Conservation (phyloP, 2,329 filamentous ascomycete genomes). For the Phialemoniopsis sp. region DNA sequence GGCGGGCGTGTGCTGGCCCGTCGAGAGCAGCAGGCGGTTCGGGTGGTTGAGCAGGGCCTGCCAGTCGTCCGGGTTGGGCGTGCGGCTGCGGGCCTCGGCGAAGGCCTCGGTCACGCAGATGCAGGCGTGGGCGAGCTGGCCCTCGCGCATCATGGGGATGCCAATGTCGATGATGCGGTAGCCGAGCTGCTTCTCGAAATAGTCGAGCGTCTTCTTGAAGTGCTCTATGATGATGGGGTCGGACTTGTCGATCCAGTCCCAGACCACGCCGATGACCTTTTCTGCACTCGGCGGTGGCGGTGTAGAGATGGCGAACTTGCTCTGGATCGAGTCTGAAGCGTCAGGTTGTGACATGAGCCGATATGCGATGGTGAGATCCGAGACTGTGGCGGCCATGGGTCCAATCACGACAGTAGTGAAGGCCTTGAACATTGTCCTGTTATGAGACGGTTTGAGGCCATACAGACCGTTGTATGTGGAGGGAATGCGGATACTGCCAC, state of each 20-base stretch:
- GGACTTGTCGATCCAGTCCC: constrained; percentile 65
- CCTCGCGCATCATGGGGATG: constrained; percentile 65
- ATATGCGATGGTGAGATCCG: constrained; percentile 80
- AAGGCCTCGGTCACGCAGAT: constrained; percentile 73
- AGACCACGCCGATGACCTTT: constrained; percentile 68
- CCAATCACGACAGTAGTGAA: constrained; percentile 61
- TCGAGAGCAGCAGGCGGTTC: constrained; percentile 66
- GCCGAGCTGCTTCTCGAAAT: constrained; percentile 46
- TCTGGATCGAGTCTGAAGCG: constrained; percentile 53
- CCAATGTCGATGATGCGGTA: constrained; percentile 54
- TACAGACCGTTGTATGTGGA: constrained; percentile 74
- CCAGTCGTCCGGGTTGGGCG: constrained; percentile 38
- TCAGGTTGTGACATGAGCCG: constrained; percentile 73
- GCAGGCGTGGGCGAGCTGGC: constrained; percentile 71
- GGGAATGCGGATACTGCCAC: constrained; percentile 72
- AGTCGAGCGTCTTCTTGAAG: constrained; percentile 58
- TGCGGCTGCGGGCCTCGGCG: constrained; percentile 35
- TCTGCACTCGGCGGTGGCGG: constrained; percentile 35
- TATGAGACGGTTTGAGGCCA: constrained; percentile 75
- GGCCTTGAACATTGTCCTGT: constrained; percentile 57
- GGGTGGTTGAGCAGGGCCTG: constrained; percentile 55
- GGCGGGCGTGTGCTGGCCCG: constrained; percentile 61
- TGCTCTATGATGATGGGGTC: constrained; percentile 57
- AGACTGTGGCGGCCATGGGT: constrained; percentile 70
- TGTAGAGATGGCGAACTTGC: constrained; percentile 57